phyloP scores from a whole-genome alignment of 768 basidiomycete genomes.

The Boletellus ananiceps region DNA sequence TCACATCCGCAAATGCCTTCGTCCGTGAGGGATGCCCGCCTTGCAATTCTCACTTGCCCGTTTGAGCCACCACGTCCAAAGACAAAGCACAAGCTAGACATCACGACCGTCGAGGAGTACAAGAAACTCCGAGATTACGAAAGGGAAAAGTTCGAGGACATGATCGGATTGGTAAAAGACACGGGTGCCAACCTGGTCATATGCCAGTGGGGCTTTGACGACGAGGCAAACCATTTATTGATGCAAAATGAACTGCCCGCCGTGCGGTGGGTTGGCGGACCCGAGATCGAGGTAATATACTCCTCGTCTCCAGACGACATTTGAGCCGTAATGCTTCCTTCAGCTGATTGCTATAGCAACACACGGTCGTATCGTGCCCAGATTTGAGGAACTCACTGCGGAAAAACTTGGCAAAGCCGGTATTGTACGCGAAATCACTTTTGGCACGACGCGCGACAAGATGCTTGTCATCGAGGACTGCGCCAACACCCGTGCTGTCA shows the following conservation, averaged over 20 bases:
- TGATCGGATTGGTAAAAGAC: slow-evolving; percentile 95
- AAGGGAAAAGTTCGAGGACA: slow-evolving; percentile 91
- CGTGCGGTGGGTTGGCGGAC: slow-evolving; percentile 98
- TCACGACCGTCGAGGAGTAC: slow-evolving; percentile 94
- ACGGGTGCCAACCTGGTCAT: slow-evolving; percentile 98
- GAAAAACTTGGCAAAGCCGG: slow-evolving; percentile 94
- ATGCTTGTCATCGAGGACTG: slow-evolving; percentile 99
- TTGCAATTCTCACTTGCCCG: slow-evolving; percentile 97
- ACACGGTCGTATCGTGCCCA: slow-evolving; percentile 94
- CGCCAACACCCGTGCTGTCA: slow-evolving; percentile 93
- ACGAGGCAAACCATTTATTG: slow-evolving; percentile 95
- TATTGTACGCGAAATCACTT: slow-evolving; percentile 87
- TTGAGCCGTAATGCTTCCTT: neutral
- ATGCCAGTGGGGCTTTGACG: slow-evolving; percentile 99
- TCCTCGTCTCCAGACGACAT: neutral
- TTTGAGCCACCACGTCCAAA: slow-evolving; percentile 99
- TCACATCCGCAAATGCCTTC: slow-evolving; percentile 98
- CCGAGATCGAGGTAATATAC: slow-evolving; percentile 85
- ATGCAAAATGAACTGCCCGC: slow-evolving; percentile 98
- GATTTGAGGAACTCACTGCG: slow-evolving; percentile 91
- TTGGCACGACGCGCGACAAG: slow-evolving; percentile 97
- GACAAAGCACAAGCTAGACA: slow-evolving; percentile 98
- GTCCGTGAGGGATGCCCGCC: slow-evolving; percentile 77
- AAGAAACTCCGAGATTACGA: slow-evolving; percentile 93
- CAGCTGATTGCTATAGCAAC: slow-evolving; percentile 98